Conservation (phyloP, 805 yeast species). For the Starmerella floricola region DNA sequence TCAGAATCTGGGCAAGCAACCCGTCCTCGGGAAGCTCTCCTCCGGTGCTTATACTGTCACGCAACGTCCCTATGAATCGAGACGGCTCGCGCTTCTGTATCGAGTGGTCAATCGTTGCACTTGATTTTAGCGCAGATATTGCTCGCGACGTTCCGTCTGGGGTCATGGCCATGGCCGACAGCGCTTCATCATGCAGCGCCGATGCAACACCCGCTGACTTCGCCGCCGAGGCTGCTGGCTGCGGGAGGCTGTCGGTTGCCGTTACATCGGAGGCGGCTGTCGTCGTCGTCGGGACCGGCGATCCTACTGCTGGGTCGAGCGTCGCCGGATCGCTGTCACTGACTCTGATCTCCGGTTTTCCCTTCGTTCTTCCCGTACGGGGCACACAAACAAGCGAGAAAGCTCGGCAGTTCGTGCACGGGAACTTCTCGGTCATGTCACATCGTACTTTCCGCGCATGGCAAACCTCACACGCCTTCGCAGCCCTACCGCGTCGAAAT, state of each 20-base stretch:
- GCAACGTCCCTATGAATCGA: neutral
- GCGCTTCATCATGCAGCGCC: too few relatives aligned
- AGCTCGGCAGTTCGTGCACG: slow-evolving; percentile 59
- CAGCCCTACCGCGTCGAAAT: slow-evolving; percentile 42
- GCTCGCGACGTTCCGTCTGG: slow-evolving; percentile 1
- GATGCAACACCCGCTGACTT: too few relatives aligned
- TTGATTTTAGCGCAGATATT: slow-evolving; percentile 1
- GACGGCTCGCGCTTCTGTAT: neutral
- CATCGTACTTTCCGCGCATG: slow-evolving; percentile 71
- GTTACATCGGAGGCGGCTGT: neutral
- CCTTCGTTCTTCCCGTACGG: slow-evolving; percentile 35
- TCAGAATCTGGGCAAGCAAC: neutral
- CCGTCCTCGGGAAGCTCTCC: slow-evolving; percentile 9
- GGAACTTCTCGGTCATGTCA: slow-evolving; percentile 38
- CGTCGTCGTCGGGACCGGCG: neutral
- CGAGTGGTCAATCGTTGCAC: neutral
- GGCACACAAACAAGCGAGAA: slow-evolving; percentile 60
- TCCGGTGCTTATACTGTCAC: slow-evolving; percentile 1
- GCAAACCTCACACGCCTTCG: slow-evolving; percentile 68
- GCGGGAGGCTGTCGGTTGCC: neutral
- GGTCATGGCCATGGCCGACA: too few relatives aligned
- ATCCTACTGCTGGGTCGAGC: neutral
- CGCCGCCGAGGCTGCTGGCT: too few relatives aligned
- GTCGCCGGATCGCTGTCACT: neutral
- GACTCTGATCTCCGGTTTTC: slow-evolving; percentile 20